Evolutionary conservation across 2,329 filamentous ascomycete genomes (phyloP).

Genomic region (Elsinoe arachidis): DNA sequence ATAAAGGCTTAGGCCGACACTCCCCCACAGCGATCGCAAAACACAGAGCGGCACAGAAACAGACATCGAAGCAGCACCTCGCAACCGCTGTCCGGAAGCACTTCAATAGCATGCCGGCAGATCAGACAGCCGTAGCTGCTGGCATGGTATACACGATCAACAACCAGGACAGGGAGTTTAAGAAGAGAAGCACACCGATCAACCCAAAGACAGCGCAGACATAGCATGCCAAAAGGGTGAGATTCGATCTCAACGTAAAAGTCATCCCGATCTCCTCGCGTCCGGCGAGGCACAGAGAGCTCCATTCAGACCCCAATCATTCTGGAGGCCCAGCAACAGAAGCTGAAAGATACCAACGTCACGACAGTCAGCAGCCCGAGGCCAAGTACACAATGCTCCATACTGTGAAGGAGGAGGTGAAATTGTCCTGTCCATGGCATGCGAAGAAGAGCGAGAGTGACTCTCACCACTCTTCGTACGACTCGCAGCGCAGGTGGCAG

Average conservation of each 20-base stretch:
- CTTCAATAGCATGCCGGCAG: conserved; percentile 70
- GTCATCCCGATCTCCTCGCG: too few relatives aligned
- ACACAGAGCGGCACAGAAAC: conserved; percentile 43
- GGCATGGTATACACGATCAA: conserved; percentile 66
- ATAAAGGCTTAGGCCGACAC: conserved; percentile 52
- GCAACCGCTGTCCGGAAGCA: conserved; percentile 67
- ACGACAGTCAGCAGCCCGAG: too few relatives aligned
- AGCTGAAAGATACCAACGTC: too few relatives aligned
- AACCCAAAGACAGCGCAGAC: not conserved
- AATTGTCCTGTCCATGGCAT: too few relatives aligned
- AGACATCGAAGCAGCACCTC: conserved; percentile 56
- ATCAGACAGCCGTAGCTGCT: conserved; percentile 75
- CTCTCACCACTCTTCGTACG: too few relatives aligned
- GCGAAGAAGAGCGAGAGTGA: too few relatives aligned
- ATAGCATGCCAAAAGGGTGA: not conserved
- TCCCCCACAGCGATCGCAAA: conserved; percentile 43
- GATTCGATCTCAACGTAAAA: not conserved
- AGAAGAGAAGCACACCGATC: not conserved
- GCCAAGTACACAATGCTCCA: too few relatives aligned
- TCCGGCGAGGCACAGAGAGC: not conserved
- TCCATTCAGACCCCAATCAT: too few relatives aligned
- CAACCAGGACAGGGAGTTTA: conserved; percentile 41
- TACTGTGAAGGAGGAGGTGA: too few relatives aligned
- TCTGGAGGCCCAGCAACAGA: too few relatives aligned
- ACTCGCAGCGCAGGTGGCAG: too few relatives aligned